A percentile compares a stretch with the other conserved stretches of the same genome.
Evolutionary conservation across 495 filamentous ascomycete genomes (phyloP).

Genomic region (Penicillium manginii): DNA sequence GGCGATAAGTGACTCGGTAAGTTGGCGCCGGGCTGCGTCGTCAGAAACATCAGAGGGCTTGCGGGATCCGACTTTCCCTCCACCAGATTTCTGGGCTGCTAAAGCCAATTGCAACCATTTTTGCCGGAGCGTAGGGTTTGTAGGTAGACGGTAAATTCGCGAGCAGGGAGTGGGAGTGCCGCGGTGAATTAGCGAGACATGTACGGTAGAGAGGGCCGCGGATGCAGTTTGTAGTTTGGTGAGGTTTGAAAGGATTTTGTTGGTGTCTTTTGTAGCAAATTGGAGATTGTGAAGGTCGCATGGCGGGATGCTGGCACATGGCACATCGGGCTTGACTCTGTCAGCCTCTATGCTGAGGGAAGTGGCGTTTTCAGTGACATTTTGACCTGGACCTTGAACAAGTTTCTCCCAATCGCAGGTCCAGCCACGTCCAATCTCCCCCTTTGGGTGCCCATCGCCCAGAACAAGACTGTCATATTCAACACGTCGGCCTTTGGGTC

Average conservation of each 20-base stretch:
- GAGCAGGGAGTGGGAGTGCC: constrained; percentile 66
- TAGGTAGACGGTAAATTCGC: constrained; percentile 73
- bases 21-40: constrained; percentile 51
- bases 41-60: constrained; percentile 16
- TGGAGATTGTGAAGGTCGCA: constrained; percentile 38
- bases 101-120: constrained; percentile 56
- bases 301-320: constrained; percentile 21
- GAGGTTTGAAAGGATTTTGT: constrained; percentile 26
- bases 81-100: constrained; percentile 1
- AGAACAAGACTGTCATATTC: constrained; percentile 79
- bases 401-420: constrained; percentile 85
- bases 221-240: constrained; percentile 24
- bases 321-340: constrained; percentile 11
- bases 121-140: constrained; percentile 46
- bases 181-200: constrained; percentile 59
- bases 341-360: constrained; percentile 15
- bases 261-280: constrained; percentile 25
- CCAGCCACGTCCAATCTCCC: constrained; percentile 84
- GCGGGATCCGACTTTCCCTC: neutral
- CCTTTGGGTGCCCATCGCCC: constrained; percentile 68
- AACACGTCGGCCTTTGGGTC: constrained; percentile 79
- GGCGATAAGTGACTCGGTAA: constrained; percentile 57
- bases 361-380: constrained; percentile 3
- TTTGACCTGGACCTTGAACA: constrained; percentile 33
- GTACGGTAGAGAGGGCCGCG: constrained; percentile 57